Evolutionary conservation across 1,284 basidiomycete genomes (phyloP).

Genomic region (Pascua guehoae): DNA sequence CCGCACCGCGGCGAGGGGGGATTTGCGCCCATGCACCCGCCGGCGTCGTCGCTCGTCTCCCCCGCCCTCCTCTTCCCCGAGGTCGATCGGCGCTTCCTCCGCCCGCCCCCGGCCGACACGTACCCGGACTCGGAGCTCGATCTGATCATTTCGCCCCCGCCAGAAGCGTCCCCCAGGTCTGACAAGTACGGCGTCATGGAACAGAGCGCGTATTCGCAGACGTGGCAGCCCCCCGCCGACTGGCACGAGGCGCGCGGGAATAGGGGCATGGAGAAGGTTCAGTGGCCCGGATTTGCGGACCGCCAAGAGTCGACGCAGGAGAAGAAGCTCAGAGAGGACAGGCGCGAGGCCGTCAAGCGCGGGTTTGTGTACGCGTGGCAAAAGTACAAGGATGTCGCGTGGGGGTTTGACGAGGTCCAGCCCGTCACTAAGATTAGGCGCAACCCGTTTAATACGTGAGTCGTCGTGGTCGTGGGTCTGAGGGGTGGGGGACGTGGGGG

Average conservation of each 20-base stretch:
- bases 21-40: conserved; percentile 37
- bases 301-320: conserved; percentile 31
- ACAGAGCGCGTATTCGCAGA: conserved; percentile 22
- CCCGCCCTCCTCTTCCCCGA: conserved; percentile 34
- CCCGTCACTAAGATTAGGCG: conserved; percentile 31
- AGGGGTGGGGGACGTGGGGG: too few species aligned
- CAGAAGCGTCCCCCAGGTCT: background rate
- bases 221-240: conserved; percentile 34
- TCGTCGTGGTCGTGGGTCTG: background rate
- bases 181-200: too few species aligned
- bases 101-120: conserved; percentile 11
- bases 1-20: conserved; percentile 11
- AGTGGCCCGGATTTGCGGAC: conserved; percentile 30
- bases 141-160: conserved; percentile 29
- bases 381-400: conserved; percentile 48
- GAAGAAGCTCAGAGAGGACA: conserved; percentile 24
- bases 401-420: conserved; percentile 49
- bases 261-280: conserved; percentile 19
- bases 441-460: conserved; percentile 47
- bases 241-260: conserved; percentile 29
- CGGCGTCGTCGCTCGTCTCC: conserved; percentile 21
- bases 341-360: conserved; percentile 45
- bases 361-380: conserved; percentile 50
- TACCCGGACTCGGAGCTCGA: conserved; percentile 30
- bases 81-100: conserved; percentile 23